phyloP scores from a whole-genome alignment of 257 asterid genomes.

The Forsythia viridissima region DNA sequence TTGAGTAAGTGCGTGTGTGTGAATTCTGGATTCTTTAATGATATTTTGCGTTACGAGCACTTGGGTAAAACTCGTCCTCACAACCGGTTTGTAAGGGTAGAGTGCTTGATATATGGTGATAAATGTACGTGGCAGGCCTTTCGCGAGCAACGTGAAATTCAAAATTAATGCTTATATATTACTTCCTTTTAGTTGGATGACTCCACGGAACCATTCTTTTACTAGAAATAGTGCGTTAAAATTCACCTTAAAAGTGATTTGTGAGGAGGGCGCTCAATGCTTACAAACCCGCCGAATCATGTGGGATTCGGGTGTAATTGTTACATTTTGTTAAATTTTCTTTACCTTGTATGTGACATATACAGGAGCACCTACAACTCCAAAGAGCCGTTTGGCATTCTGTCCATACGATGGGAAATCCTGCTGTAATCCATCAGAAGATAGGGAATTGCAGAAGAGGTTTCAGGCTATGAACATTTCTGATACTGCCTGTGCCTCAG shows the following conservation, averaged over 20 bases:
- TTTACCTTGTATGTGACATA: constrained; percentile 13
- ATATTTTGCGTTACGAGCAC: neutral
- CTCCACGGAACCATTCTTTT: neutral
- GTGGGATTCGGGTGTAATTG: neutral
- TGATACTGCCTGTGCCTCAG: constrained; percentile 68
- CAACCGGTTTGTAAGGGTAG: neutral
- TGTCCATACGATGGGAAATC: constrained; percentile 75
- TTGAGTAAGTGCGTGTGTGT: constrained; percentile 58
- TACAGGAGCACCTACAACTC: constrained; percentile 68
- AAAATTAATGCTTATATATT: no score
- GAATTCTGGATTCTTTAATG: neutral
- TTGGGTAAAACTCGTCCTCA: neutral
- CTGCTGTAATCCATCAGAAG: constrained; percentile 66
- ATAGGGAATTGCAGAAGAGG: constrained; percentile 53
- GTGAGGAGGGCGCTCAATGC: neutral
- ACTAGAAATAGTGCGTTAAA: neutral
- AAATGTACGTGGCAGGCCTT: neutral
- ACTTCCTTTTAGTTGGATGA: no score
- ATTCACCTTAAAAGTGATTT: neutral
- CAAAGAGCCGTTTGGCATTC: constrained; percentile 52
- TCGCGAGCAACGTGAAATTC: neutral
- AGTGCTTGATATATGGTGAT: neutral
- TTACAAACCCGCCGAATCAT: neutral
- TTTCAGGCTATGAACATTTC: constrained; percentile 71
- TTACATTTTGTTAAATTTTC: neutral